A percentile compares a stretch with the other conserved stretches of the same genome.
Evolutionary conservation across 306 rosid genomes (phyloP).

Genomic region (Prinsepia uniflora): DNA sequence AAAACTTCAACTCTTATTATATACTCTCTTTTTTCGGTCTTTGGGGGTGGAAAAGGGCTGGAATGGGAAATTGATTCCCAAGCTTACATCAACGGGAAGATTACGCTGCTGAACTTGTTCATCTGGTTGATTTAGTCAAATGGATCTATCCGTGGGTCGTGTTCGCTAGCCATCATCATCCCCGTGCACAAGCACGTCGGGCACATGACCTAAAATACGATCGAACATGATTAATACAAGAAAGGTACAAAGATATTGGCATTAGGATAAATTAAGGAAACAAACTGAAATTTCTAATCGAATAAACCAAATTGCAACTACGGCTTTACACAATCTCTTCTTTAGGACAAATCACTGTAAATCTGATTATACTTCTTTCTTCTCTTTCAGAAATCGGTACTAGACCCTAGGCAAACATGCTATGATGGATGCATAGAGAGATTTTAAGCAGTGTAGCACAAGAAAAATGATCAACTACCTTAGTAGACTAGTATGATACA

Average conservation of each 20-base stretch:
- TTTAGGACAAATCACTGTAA: neutral
- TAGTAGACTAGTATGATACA: neutral
- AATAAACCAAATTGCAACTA: neutral
- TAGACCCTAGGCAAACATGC: neutral
- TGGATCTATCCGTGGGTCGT: slow-evolving; percentile 85
- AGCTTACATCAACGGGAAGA: neutral
- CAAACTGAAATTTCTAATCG: neutral
- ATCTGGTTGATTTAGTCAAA: slow-evolving; percentile 46
- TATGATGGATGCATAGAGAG: neutral
- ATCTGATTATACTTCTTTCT: neutral
- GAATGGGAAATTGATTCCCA: neutral
- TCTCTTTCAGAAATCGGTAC: too few relatives aligned
- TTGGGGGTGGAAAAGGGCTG: neutral
- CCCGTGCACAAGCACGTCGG: slow-evolving; percentile 96
- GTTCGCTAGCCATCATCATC: slow-evolving; percentile 94
- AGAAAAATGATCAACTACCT: neutral
- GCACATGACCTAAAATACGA: slow-evolving; percentile 73
- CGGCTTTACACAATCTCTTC: neutral
- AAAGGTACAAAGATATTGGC: neutral
- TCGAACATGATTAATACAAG: neutral
- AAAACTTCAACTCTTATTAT: neutral
- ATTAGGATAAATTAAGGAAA: neutral
- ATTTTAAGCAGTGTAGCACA: neutral
- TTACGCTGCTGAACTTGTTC: neutral
- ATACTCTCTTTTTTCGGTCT: neutral